Evolutionary conservation across 208 protist species (phyloP).

Genomic region (Phytomonas serpens): DNA sequence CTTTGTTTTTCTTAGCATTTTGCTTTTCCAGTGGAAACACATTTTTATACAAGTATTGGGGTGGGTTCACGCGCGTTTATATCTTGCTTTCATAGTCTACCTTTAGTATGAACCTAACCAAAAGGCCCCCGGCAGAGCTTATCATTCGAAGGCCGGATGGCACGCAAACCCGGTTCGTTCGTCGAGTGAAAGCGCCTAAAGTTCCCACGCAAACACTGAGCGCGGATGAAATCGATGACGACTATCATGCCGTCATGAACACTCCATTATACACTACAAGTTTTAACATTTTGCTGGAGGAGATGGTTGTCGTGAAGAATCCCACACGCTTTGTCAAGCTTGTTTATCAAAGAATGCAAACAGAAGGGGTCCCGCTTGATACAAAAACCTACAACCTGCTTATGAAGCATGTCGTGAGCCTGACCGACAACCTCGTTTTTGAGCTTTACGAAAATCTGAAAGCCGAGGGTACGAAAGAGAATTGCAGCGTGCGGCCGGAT

Average conservation of each 20-base stretch:
- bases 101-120: constrained; percentile 14
- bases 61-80: too few species aligned
- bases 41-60: too few species aligned
- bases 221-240: constrained; percentile 50
- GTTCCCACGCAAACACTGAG: not conserved
- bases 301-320: constrained; percentile 23
- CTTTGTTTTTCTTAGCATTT: not conserved
- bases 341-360: constrained; percentile 76
- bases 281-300: constrained; percentile 76
- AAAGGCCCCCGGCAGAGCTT: constrained; percentile 43
- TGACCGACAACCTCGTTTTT: constrained; percentile 69
- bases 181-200: constrained; percentile 14
- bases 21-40: not conserved
- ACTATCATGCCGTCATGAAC: constrained; percentile 46
- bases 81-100: constrained; percentile 6
- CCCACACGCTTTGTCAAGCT: constrained; percentile 56
- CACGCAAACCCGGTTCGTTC: constrained; percentile 53
- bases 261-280: constrained; percentile 84
- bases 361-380: constrained; percentile 78
- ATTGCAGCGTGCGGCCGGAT: constrained; percentile 44
- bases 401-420: constrained; percentile 75
- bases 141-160: constrained; percentile 56
- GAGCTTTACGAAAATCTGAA: constrained; percentile 84
- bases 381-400: constrained; percentile 87
- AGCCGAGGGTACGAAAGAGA: constrained; percentile 26